phyloP scores from a whole-genome alignment of 2,329 filamentous ascomycete genomes.

The Colletotrichum echinochloae region DNA sequence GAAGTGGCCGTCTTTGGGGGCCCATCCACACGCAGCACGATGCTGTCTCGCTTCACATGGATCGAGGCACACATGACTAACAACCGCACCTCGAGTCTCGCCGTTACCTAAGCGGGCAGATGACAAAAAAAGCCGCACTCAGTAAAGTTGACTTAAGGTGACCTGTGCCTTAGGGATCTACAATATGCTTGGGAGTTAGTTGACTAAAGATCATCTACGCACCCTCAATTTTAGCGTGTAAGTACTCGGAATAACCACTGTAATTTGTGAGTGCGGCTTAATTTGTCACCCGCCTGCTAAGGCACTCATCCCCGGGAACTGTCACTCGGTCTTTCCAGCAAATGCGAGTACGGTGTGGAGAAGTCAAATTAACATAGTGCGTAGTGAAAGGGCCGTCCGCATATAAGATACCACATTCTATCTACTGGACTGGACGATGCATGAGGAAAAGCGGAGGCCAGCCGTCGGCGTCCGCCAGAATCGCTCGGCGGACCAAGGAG shows the following conservation, averaged over 20 bases:
- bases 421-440: background rate
- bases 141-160: too few species aligned
- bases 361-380: background rate
- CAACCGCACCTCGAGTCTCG: background rate
- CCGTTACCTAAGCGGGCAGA: too few species aligned
- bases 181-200: too few species aligned
- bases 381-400: background rate
- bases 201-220: too few species aligned
- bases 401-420: background rate
- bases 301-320: background rate
- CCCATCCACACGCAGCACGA: background rate
- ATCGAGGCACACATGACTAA: background rate
- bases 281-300: too few species aligned
- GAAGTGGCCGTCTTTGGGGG: constrained; percentile 2
- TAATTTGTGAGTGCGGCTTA: too few species aligned
- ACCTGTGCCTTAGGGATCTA: too few species aligned
- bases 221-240: too few species aligned
- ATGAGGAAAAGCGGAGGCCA: constrained; percentile 23
- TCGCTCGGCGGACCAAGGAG: constrained; percentile 26
- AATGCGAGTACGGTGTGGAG: background rate
- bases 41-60: background rate
- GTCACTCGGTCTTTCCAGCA: background rate
- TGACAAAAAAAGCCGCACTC: too few species aligned
- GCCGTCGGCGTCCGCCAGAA: constrained; percentile 15
- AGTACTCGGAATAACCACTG: too few species aligned